Base-by-base conservation (phyloP, 1,284 basidiomycete species). In the Boletus sp. region DNA sequence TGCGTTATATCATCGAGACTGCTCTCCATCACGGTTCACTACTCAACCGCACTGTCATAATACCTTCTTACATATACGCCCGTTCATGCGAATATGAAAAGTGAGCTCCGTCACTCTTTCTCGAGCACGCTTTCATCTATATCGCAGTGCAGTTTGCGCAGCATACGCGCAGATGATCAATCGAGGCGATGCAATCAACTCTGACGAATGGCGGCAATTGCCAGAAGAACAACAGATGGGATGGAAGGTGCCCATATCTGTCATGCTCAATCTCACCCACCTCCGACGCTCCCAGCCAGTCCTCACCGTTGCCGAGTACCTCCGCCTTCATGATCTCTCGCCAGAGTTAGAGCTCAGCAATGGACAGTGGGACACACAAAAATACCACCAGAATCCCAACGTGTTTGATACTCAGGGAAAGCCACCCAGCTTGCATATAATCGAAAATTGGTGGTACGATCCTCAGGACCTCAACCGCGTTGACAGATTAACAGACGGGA, bases 261-360 rank as follows among this genome's bases (percentile, higher is more conserved):
- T 64, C 33, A 75, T 76, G 72, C 53, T 78, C 46, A 71, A 78
- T 55, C 48, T 78, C 32, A 69, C 73, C 8, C 68, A 69, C 44
- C 63, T 76, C 9, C 72, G 74, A 16, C 48, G 51, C 33, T 58
- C 55, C 9, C 64, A 76, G 26, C 58, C 70, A 9, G 69, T 76
- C 41, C 52, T 77, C 48, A 67, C 69, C 8, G 56, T 70, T 17
- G 62, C 67, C 10, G 74, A 75, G 29, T 75, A 72, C 48, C 67
- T 76, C 44, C 67, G 67, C 19, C 59, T 76, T n/a, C 72, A 77
- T 46, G 57, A 57, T 40, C 63, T 70, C 46, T 44, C 66, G 6
- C 57, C 63, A 19, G 54, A 61, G 10, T 51, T 57, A 19, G 73
- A 75, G 46, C 59, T 56, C 50, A 63, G 63, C 46, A 67, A 65